Percentiles rank a stretch among this genome's conserved stretches.
These are phyloP conservation scores for Pythium grandisporangium DNA, from an alignment of 352 stramenopile genomes.

Conservation along the genomic window DNA sequence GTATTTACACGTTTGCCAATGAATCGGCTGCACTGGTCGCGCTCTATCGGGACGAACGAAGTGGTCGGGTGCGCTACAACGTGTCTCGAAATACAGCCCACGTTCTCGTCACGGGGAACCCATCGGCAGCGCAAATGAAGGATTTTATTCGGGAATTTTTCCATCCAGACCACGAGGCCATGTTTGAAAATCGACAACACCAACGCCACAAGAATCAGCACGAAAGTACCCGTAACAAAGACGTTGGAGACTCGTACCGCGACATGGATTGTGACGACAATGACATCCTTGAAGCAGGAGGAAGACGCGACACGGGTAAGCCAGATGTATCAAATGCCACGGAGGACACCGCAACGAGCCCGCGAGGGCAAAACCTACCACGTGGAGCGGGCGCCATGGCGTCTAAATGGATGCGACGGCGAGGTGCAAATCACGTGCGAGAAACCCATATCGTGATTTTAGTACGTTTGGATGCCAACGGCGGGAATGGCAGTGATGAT, in stretches of 20 bases:
- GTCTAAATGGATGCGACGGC: slow-evolving; percentile 44
- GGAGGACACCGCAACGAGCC: no score
- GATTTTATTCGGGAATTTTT: slow-evolving; percentile 88
- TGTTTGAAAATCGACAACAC: slow-evolving; percentile 17
- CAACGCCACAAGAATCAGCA: no score
- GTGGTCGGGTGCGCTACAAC: slow-evolving; percentile 47
- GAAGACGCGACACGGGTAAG: no score
- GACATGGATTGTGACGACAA: no score
- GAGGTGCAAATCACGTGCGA: slow-evolving; percentile 30
- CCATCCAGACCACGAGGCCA: slow-evolving; percentile 65
- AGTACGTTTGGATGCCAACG: slow-evolving; percentile 62
- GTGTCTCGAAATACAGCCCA: slow-evolving; percentile 58
- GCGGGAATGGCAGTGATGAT: neutral
- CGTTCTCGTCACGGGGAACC: slow-evolving; percentile 82
- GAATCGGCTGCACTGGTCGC: slow-evolving; percentile 72
- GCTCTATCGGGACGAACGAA: slow-evolving; percentile 63
- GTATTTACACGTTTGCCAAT: slow-evolving; percentile 84
- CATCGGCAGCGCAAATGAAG: slow-evolving; percentile 65
- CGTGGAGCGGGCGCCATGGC: slow-evolving; percentile 7
- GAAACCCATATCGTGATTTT: slow-evolving; percentile 78
- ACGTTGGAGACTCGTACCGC: neutral
- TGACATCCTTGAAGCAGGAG: slow-evolving; percentile 25
- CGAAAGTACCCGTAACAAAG: no score
- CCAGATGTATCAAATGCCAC: no score
- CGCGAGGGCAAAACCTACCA: no score